Evolutionary conservation across 257 asterid species (phyloP).

Genomic region (Orobanche coerulescens): DNA sequence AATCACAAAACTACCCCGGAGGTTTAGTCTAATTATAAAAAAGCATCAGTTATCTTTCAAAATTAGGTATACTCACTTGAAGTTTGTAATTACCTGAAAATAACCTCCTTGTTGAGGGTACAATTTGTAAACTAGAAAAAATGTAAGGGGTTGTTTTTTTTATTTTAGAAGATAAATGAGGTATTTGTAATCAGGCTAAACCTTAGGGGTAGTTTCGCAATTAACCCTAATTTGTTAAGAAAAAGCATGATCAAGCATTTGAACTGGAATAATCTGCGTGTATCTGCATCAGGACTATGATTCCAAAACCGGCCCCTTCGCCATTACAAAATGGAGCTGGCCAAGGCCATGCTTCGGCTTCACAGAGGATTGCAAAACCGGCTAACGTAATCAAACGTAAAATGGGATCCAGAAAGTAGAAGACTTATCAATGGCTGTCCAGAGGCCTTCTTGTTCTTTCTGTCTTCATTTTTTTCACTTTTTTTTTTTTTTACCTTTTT

Average conservation of each 20-base stretch:
- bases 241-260: no score
- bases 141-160: no score
- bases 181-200: no score
- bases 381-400: slow-evolving; percentile 55
- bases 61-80: not conserved
- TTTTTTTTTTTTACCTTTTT: no score
- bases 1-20: not conserved
- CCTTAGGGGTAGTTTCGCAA: no score
- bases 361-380: slow-evolving; percentile 45
- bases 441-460: not conserved
- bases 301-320: slow-evolving; percentile 55
- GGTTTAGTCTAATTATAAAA: not conserved
- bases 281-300: slow-evolving; percentile 46
- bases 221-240: no score
- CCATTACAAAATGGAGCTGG: slow-evolving; percentile 50
- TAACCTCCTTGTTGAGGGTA: no score
- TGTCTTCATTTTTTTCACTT: not conserved
- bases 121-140: no score
- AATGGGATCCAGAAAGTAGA: slow-evolving; percentile 56
- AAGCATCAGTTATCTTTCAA: not conserved
- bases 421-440: not conserved
- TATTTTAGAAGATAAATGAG: not conserved
- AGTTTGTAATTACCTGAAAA: no score
- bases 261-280: no score
- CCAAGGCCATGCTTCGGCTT: slow-evolving; percentile 40